These are phyloP conservation scores for Elaphomyces granulatus DNA, from an alignment of 495 filamentous ascomycete species.

Conservation along the genomic window DNA sequence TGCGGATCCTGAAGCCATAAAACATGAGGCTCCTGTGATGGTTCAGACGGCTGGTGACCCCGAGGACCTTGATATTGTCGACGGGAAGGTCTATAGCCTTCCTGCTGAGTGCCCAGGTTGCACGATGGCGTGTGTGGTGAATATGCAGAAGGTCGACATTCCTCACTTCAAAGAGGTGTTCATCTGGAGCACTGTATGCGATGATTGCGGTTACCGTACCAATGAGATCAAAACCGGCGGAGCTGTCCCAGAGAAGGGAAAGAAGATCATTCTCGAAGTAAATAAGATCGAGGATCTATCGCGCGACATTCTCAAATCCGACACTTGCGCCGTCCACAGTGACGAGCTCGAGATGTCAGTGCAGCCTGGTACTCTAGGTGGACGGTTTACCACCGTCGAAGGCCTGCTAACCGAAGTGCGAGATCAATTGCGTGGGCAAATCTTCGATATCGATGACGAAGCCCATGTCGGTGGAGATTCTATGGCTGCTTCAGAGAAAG, in stretches of 20 bases:
- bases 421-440: conserved; percentile 69
- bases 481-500: conserved; percentile 42
- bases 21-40: conserved; percentile 11
- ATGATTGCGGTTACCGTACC: conserved; percentile 81
- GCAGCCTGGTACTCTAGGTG: conserved; percentile 81
- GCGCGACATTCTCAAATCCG: conserved; percentile 91
- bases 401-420: conserved; percentile 87
- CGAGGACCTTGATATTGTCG: conserved; percentile 63
- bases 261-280: conserved; percentile 65
- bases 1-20: conserved; percentile 22
- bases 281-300: conserved; percentile 61
- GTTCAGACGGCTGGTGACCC: conserved; percentile 13
- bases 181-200: conserved; percentile 77
- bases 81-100: conserved; percentile 80
- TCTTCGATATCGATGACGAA: conserved; percentile 58
- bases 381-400: conserved; percentile 95
- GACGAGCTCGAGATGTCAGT: conserved; percentile 75
- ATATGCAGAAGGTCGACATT: conserved; percentile 94
- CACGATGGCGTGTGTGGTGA: conserved; percentile 61
- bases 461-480: conserved; percentile 56
- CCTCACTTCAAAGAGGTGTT: conserved; percentile 94
- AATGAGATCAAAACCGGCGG: conserved; percentile 97
- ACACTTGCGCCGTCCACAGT: conserved; percentile 71
- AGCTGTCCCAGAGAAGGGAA: conserved; percentile 74
- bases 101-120: conserved; percentile 87